A percentile compares a stretch with the other conserved stretches of the same genome.
phyloP scores from a whole-genome alignment of 768 basidiomycete genomes.

The Termitomyces sp. region DNA sequence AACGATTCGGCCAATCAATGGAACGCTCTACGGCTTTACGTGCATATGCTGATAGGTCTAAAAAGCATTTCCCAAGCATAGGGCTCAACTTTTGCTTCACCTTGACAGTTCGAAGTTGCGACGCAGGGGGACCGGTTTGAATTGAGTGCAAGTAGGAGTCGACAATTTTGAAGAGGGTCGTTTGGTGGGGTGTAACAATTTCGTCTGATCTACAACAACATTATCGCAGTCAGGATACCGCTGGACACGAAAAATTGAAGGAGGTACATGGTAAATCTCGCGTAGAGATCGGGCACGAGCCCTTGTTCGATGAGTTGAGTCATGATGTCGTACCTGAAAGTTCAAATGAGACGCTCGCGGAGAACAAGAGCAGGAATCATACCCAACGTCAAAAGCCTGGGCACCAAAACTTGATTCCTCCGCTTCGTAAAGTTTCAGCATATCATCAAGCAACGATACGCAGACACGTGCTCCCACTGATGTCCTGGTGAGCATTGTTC shows the following conservation, averaged over 20 bases:
- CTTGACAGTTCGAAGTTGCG: slow-evolving; percentile 25
- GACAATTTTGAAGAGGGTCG: slow-evolving; percentile 79
- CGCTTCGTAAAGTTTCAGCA: slow-evolving; percentile 66
- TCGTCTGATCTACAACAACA: slow-evolving; percentile 48
- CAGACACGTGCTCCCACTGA: slow-evolving; percentile 60
- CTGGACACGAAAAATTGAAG: slow-evolving; percentile 5
- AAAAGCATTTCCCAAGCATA: slow-evolving; percentile 59
- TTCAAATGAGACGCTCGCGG: not conserved
- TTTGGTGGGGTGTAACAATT: slow-evolving; percentile 79
- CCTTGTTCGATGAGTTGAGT: slow-evolving; percentile 56
- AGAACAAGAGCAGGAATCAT: slow-evolving; percentile 14
- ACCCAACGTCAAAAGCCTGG: slow-evolving; percentile 77
- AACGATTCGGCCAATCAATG: slow-evolving; percentile 25
- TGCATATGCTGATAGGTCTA: slow-evolving; percentile 54
- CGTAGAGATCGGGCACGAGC: slow-evolving; percentile 55
- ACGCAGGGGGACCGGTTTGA: slow-evolving; percentile 24
- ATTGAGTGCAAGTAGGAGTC: slow-evolving; percentile 76
- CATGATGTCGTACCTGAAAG: slow-evolving; percentile 57
- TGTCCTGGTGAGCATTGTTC: slow-evolving; percentile 47
- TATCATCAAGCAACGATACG: slow-evolving; percentile 60
- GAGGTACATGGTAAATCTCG: slow-evolving; percentile 54
- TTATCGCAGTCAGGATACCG: slow-evolving; percentile 7
- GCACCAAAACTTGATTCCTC: slow-evolving; percentile 60
- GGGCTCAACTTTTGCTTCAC: slow-evolving; percentile 41
- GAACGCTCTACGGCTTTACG: slow-evolving; percentile 45